These are phyloP conservation scores for Quercus gilva DNA, from an alignment of 306 rosid genomes.

Conservation along the genomic window DNA sequence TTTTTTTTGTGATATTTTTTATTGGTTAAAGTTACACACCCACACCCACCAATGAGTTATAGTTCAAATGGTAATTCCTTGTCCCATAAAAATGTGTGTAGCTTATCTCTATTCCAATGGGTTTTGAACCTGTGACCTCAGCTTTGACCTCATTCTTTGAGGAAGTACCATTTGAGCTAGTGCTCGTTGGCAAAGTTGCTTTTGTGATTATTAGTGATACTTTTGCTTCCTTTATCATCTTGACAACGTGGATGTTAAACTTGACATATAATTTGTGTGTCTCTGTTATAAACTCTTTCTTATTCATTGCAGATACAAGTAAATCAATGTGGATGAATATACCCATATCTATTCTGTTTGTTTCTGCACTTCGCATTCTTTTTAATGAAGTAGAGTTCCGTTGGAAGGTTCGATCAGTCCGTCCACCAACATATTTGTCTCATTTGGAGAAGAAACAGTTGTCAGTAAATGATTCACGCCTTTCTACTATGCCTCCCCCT, in stretches of 20 bases:
- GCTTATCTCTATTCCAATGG: too few species aligned
- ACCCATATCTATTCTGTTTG: constrained; percentile 73
- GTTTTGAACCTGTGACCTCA: too few species aligned
- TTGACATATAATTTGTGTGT: background rate
- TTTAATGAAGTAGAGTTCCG: constrained; percentile 69
- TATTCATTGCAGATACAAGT: constrained; percentile 68
- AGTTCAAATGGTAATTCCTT: too few species aligned
- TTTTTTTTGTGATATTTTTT: too few species aligned
- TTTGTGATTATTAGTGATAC: background rate
- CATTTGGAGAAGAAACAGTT: constrained; percentile 87
- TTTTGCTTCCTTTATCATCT: background rate
- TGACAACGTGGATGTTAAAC: background rate
- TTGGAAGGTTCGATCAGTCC: constrained; percentile 63
- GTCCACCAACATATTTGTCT: constrained; percentile 57
- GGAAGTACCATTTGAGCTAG: too few species aligned
- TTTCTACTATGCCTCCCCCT: constrained; percentile 46
- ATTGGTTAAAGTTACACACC: too few species aligned
- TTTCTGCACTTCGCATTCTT: constrained; percentile 62
- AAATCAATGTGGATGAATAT: constrained; percentile 95
- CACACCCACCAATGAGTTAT: too few species aligned
- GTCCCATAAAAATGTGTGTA: too few species aligned
- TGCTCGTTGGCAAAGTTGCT: background rate
- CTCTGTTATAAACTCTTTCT: background rate
- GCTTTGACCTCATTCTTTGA: too few species aligned
- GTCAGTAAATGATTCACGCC: constrained; percentile 69